Evolutionary conservation across 768 basidiomycete species (phyloP), one percentile per base, ranked within the genome.

Genomic region (Boletus subparvulus): DNA sequence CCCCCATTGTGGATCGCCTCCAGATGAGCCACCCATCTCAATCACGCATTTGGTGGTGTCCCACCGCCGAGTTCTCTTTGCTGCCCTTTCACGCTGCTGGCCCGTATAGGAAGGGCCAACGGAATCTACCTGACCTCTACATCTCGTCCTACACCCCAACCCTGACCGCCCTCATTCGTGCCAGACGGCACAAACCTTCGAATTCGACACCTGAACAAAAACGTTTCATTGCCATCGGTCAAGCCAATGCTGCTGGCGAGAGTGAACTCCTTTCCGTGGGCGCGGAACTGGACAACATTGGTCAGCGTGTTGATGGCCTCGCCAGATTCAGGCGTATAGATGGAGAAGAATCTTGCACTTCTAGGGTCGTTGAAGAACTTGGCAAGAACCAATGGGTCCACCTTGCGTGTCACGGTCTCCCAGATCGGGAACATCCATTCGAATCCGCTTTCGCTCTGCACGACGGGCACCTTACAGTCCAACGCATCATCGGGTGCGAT

Each of bases 401-500:
- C 33, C 53, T 70, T 17, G 63, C 67, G 0, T 70, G 69, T 28
- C 69, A 71, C 33, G 69, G 64, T 6, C n/a, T 44, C 24, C 59
- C 54, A 10, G 46, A 58, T 9, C 14, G 5, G 5, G 21, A 5
- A 12, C 46, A 56, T 6, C 65, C 69, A 2, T 62, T 67, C 24
- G 50, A 69, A 14, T 64, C 62, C 1, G 42, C 36, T 2, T 64
- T 64, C 16, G 62, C 58, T 10, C 43, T 64, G 21, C 30, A 39
- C 12, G 42, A 64, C 7, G 50, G 42, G 13, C 62, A 36, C 3
- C 47, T 64, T 4, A 54, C 59, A 5, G 36, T 64, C 24, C 43
- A 52, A 4, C 40, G n/a, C 2, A 64, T 64, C 47, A 43, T 41
- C 4, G 55, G 41, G 9, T 51, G 47, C 9, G 24, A 53, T 0